These are phyloP conservation scores for Apophysomyces trapeziformis DNA, from an alignment of 371 early-diverging fungal species.

Conservation along the genomic window DNA sequence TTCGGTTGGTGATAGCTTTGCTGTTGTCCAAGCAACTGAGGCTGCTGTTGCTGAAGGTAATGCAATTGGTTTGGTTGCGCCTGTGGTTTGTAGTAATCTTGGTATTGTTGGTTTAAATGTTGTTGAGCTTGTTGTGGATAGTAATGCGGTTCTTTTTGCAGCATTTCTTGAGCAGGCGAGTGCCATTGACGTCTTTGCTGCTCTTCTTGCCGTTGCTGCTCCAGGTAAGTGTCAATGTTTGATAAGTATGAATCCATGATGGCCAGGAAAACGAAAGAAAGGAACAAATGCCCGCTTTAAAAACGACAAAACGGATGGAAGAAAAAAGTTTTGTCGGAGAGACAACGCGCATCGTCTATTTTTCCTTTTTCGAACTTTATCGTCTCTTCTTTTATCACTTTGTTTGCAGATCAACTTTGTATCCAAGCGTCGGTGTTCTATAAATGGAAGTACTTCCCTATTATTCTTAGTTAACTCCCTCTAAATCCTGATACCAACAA, in stretches of 20 bases:
- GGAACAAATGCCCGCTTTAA: not conserved
- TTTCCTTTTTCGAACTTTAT: too few species aligned
- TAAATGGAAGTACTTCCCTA: too few species aligned
- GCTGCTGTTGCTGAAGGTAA: not conserved
- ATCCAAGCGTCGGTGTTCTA: too few species aligned
- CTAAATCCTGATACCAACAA: too few species aligned
- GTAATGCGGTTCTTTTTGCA: not conserved
- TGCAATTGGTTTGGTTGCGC: slow-evolving; percentile 4
- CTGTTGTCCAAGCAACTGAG: not conserved
- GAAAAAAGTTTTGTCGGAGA: not conserved
- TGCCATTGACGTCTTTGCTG: slow-evolving; percentile 7
- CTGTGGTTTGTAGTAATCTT: not conserved
- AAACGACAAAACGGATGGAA: not conserved
- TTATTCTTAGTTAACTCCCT: too few species aligned
- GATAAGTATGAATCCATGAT: slow-evolving; percentile 15
- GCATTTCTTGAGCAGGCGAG: not conserved
- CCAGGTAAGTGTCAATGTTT: slow-evolving; percentile 14
- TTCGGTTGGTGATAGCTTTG: not conserved
- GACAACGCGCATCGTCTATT: too few species aligned
- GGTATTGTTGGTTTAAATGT: not conserved
- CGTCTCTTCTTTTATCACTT: too few species aligned
- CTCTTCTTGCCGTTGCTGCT: slow-evolving; percentile 6
- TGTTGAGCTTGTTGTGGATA: not conserved
- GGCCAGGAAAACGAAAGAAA: slow-evolving; percentile 8
- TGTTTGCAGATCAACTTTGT: too few species aligned